Conservation (phyloP, 164 flowering plant genomes). For the Cinnamomum micranthum region DNA sequence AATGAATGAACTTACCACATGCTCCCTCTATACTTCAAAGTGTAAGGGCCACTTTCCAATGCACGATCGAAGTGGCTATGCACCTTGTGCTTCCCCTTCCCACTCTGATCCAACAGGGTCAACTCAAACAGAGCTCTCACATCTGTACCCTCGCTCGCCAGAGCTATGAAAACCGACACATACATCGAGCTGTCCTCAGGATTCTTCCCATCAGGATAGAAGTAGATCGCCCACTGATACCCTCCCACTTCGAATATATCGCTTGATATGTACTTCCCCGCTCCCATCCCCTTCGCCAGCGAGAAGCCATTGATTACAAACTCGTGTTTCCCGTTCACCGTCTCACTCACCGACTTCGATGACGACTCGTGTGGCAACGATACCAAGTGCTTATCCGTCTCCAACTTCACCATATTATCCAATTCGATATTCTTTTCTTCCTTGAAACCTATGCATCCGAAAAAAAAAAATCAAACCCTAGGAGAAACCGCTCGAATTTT, state of each 20-base stretch:
- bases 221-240: slow-evolving; percentile 87
- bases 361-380: slow-evolving; percentile 20
- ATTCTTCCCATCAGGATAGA: slow-evolving; percentile 89
- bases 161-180: slow-evolving; percentile 73
- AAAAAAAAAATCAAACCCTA: neutral
- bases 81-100: slow-evolving; percentile 70
- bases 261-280: slow-evolving; percentile 66
- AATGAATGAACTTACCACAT: slow-evolving; percentile 60
- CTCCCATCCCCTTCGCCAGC: slow-evolving; percentile 79
- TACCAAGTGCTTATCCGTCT: neutral
- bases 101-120: slow-evolving; percentile 76
- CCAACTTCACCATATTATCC: slow-evolving; percentile 24
- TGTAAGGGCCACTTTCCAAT: slow-evolving; percentile 75
- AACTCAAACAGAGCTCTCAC: slow-evolving; percentile 81
- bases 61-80: slow-evolving; percentile 85
- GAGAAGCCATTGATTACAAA: slow-evolving; percentile 75
- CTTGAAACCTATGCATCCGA: neutral
- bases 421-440: neutral
- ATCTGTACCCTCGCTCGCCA: slow-evolving; percentile 80
- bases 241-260: slow-evolving; percentile 77
- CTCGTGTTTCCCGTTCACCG: slow-evolving; percentile 74
- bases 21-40: slow-evolving; percentile 78
- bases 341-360: slow-evolving; percentile 63
- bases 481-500: too few species aligned
- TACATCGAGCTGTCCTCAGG: slow-evolving; percentile 68